Percentiles rank a stretch among this genome's conserved stretches.
Conservation (phyloP, 495 filamentous ascomycete species). For the Lasiosphaeris hirsuta region DNA sequence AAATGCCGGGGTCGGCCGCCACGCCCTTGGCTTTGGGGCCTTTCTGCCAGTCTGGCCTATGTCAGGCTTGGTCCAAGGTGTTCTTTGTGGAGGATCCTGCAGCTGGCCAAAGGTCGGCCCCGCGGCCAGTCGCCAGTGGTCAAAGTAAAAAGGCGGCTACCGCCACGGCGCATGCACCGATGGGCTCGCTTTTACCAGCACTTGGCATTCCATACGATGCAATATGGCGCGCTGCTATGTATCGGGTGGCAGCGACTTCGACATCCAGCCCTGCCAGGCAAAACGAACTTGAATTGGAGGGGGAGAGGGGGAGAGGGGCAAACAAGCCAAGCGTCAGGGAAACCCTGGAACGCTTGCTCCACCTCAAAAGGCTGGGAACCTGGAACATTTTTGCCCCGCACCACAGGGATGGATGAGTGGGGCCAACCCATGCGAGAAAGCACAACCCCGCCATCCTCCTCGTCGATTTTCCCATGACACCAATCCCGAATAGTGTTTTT, state of each 20-base stretch:
- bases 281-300: neutral
- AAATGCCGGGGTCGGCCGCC: constrained; percentile 1
- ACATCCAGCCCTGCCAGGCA: too few species aligned
- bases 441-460: neutral
- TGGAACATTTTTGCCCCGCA: constrained; percentile 1
- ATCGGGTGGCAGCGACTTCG: too few species aligned
- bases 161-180: too few species aligned
- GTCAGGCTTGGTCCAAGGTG: too few species aligned
- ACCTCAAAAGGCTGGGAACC: neutral
- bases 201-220: too few species aligned
- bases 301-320: neutral
- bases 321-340: neutral
- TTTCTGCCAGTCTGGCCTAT: neutral
- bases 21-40: neutral
- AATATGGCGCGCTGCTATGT: too few species aligned
- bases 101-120: too few species aligned
- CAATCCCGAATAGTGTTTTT: neutral
- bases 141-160: too few species aligned
- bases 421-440: neutral
- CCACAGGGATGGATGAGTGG: neutral
- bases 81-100: too few species aligned
- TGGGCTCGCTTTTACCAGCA: too few species aligned
- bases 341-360: too few species aligned
- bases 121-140: too few species aligned
- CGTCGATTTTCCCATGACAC: neutral